Evolutionary conservation across 2,329 filamentous ascomycete genomes (phyloP).

Genomic region (Blumeria graminis): DNA sequence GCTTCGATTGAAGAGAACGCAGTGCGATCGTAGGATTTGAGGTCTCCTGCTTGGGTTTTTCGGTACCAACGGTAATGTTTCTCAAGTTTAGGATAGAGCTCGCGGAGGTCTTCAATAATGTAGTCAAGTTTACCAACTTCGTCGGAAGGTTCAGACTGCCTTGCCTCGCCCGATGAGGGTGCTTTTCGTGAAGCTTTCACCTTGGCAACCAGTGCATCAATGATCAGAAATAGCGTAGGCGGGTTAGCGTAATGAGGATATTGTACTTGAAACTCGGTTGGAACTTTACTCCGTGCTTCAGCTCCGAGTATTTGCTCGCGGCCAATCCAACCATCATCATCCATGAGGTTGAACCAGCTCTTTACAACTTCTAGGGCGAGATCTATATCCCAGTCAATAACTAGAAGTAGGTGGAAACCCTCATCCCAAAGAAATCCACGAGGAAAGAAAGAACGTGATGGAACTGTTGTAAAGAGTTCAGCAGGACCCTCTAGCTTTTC

Average conservation of each 20-base stretch:
- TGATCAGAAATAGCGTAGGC: constrained; percentile 73
- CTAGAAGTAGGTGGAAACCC: constrained; percentile 78
- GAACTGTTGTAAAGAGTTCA: constrained; percentile 76
- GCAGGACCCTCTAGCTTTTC: constrained; percentile 57
- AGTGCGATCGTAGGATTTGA: constrained; percentile 75
- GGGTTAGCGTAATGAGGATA: constrained; percentile 97
- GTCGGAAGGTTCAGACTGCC: constrained; percentile 21
- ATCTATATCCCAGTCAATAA: constrained; percentile 86
- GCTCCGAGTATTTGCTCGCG: constrained; percentile 83
- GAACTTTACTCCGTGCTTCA: constrained; percentile 88
- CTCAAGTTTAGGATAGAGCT: constrained; percentile 66
- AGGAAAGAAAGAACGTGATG: constrained; percentile 87
- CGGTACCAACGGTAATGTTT: constrained; percentile 91
- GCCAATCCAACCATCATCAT: constrained; percentile 91
- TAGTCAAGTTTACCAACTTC: constrained; percentile 44
- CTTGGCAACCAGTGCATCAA: constrained; percentile 66
- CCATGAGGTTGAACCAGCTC: constrained; percentile 92
- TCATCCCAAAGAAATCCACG: constrained; percentile 96
- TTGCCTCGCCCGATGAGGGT: constrained; percentile 16
- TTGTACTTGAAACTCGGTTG: constrained; percentile 75
- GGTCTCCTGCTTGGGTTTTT: constrained; percentile 68
- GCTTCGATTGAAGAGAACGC: constrained; percentile 76
- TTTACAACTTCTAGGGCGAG: constrained; percentile 67
- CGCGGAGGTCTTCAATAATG: constrained; percentile 45
- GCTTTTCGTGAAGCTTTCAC: constrained; percentile 32